Evolutionary conservation across 345 rosid species (phyloP), one percentile per base, ranked within the genome.

Genomic region (Garcia nutans): DNA sequence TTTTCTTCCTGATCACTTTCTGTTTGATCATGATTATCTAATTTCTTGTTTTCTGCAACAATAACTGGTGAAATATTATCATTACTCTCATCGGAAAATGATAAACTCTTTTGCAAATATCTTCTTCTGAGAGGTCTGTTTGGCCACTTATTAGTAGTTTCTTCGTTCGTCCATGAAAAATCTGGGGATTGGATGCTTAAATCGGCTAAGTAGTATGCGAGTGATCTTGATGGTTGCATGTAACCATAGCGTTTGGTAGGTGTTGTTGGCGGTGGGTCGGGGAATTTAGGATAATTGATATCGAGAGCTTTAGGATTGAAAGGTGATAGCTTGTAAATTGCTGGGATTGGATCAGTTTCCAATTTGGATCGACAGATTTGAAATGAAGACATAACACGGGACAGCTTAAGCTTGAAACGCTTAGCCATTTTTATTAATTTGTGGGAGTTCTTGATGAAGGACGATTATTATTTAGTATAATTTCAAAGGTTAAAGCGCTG

Each of bases 341-440:
- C 72, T 3, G 65, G 78, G 0, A 60, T 16, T 5, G 86, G 84
- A 20, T 47, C 13, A 47, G 68, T 50, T 28, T 62, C 47, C 9
- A 82, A 77, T 45, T 65, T 81, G 6, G 85, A 61, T 65, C 93
- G 81, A 72, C 93, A 89, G 59, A 85, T 52, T 61, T 81, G 88
- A 55, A 89, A 80, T 20, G 85, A 79, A 64, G 83, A 74, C 7
- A 85, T 61, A 16, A 74, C 74, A 22, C 86, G 82, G 62, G 82
- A 82, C 69, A 83, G 73, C 67, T 83, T 86, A 37, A 81, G 81
- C 86, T 86, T 83, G 65, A 81, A 71, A 72, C 80, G 83, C 76
- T 82, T 84, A 37, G 85, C 67, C 90, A 85, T 87, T 19, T 1
- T 37, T 3, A 37, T 37, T 37, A 37, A 37, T 37, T 37, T 64